These are phyloP conservation scores for Peronospora belbahrii DNA, from an alignment of 352 stramenopile genomes.

Conservation along the genomic window DNA sequence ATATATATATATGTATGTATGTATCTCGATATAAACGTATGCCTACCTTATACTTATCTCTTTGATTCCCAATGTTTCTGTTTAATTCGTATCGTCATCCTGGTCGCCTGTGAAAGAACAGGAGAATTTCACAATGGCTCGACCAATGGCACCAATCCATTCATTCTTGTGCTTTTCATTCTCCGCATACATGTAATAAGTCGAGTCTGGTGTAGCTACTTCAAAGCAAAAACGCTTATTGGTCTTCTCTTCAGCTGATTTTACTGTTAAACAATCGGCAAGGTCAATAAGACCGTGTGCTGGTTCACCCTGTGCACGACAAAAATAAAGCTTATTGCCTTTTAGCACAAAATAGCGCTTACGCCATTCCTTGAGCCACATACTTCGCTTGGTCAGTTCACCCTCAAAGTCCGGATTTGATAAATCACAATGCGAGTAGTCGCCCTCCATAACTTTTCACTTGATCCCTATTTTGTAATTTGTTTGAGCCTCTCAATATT, in stretches of 20 bases:
- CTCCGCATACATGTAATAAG: conserved; percentile 90
- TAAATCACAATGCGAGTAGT: conserved; percentile 70
- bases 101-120: conserved; percentile 93
- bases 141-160: conserved; percentile 93
- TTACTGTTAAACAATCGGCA: conserved; percentile 86
- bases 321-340: conserved; percentile 89
- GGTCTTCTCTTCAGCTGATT: conserved; percentile 87
- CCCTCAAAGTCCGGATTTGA: conserved; percentile 83
- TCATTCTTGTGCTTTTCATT: conserved; percentile 89
- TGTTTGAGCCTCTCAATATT: too few species aligned
- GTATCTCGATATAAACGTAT: too few species aligned
- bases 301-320: conserved; percentile 53
- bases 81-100: conserved; percentile 45
- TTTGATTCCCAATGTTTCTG: too few species aligned
- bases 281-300: conserved; percentile 87
- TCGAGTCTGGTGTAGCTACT: conserved; percentile 81
- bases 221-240: conserved; percentile 90
- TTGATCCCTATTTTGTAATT: too few species aligned
- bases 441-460: conserved; percentile 80
- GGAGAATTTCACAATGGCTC: conserved; percentile 96
- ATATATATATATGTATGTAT: conserved; percentile 3
- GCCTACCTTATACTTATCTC: too few species aligned
- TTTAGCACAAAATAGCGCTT: conserved; percentile 88
- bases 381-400: conserved; percentile 86
- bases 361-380: conserved; percentile 89